phyloP scores from a whole-genome alignment of 495 filamentous ascomycete genomes.

The Aspergillus cavernicola region DNA sequence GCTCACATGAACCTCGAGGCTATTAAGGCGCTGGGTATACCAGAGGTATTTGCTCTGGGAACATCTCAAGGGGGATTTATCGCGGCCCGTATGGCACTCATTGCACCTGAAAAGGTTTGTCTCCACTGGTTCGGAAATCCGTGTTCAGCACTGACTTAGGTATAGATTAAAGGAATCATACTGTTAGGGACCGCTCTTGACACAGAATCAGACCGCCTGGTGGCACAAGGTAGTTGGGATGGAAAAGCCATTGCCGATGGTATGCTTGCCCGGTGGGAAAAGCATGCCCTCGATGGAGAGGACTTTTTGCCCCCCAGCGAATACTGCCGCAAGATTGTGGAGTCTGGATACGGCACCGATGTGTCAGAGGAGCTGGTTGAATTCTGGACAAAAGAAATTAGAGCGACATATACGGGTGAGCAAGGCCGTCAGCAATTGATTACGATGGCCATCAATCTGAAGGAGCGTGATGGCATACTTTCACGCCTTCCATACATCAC shows the following conservation, averaged over 20 bases:
- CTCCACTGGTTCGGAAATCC: background rate
- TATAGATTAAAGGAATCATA: constrained; percentile 55
- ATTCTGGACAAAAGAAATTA: constrained; percentile 54
- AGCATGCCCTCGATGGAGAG: constrained; percentile 39
- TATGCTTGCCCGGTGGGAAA: constrained; percentile 41
- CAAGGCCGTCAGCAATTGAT: constrained; percentile 55
- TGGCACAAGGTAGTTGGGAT: constrained; percentile 58
- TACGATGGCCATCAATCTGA: constrained; percentile 54
- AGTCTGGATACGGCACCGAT: constrained; percentile 48
- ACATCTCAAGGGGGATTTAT: constrained; percentile 68
- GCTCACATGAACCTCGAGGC: constrained; percentile 49
- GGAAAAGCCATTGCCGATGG: constrained; percentile 29
- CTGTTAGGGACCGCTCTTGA: constrained; percentile 62
- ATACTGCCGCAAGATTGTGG: constrained; percentile 54
- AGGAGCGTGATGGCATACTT: constrained; percentile 57
- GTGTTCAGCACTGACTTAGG: constrained; percentile 38
- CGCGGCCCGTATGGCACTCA: constrained; percentile 55
- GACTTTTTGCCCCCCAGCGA: constrained; percentile 51
- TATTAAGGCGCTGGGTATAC: constrained; percentile 50
- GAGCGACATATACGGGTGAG: constrained; percentile 56
- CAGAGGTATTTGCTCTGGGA: constrained; percentile 58
- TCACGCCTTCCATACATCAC: constrained; percentile 50
- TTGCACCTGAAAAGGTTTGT: constrained; percentile 54
- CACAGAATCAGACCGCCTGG: constrained; percentile 52
- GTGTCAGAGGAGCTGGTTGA: constrained; percentile 37